These are phyloP conservation scores for Diaporthe citri DNA, from an alignment of 2,329 filamentous ascomycete species.

Conservation along the genomic window DNA sequence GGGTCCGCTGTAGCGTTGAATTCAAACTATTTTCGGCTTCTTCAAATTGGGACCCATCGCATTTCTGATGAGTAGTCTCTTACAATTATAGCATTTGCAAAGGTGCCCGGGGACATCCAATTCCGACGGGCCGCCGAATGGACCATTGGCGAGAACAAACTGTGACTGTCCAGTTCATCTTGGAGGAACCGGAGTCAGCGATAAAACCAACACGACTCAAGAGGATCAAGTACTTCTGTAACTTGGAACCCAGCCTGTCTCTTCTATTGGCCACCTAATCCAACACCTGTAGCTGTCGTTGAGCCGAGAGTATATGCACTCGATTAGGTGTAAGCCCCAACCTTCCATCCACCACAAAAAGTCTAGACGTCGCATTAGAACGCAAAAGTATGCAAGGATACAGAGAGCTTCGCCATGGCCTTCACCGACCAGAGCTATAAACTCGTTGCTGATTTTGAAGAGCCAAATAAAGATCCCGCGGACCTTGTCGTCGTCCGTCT, in stretches of 20 bases:
- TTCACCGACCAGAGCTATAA: neutral
- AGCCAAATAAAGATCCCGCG: constrained; percentile 5
- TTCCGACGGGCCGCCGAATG: too few species aligned
- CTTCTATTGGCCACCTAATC: constrained; percentile 6
- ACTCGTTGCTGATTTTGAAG: neutral
- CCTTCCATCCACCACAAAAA: constrained; percentile 9
- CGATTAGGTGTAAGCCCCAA: neutral
- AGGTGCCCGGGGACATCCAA: too few species aligned
- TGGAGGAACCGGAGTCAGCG: too few species aligned
- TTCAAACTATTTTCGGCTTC: neutral
- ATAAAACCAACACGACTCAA: neutral
- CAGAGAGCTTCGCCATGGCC: neutral
- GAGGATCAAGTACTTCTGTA: neutral
- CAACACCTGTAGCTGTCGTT: constrained; percentile 3
- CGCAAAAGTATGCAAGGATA: neutral
- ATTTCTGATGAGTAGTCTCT: neutral
- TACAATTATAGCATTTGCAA: too few species aligned
- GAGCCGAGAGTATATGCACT: neutral
- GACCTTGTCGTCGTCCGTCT: neutral
- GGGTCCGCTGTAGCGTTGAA: neutral
- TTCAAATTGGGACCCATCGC: neutral
- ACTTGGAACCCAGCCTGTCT: neutral
- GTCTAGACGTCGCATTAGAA: neutral
- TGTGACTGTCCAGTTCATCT: too few species aligned
- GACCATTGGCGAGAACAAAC: too few species aligned